These are phyloP conservation scores for Epichloe sibirici DNA, from an alignment of 2,329 filamentous ascomycete genomes.

Conservation along the genomic window DNA sequence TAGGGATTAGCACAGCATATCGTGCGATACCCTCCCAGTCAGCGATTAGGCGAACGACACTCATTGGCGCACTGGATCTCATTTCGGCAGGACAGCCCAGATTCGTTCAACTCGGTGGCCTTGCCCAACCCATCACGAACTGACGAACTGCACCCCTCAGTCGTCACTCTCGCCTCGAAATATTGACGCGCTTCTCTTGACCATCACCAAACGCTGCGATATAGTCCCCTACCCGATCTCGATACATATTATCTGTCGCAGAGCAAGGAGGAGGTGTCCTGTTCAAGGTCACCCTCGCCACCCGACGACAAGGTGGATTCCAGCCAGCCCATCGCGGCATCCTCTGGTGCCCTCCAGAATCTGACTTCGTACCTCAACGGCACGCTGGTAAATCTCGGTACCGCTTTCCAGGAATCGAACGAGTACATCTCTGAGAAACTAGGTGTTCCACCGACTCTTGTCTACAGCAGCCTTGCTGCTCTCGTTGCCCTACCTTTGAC, in stretches of 20 bases:
- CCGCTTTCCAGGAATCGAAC: slow-evolving; percentile 34
- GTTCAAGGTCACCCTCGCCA: slow-evolving; percentile 21
- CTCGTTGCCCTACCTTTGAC: slow-evolving; percentile 37
- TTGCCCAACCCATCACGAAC: background rate
- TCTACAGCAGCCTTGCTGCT: slow-evolving; percentile 39
- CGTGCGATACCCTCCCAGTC: background rate
- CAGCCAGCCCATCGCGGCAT: slow-evolving; percentile 43
- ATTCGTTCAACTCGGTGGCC: background rate
- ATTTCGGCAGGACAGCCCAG: background rate
- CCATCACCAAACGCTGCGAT: background rate
- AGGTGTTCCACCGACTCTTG: slow-evolving; percentile 34
- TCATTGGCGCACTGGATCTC: background rate
- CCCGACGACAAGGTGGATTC: slow-evolving; percentile 49
- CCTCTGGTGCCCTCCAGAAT: slow-evolving; percentile 50
- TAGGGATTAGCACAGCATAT: background rate
- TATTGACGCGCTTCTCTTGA: background rate
- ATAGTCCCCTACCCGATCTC: background rate
- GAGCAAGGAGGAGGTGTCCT: slow-evolving; percentile 20
- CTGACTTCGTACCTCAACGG: slow-evolving; percentile 45
- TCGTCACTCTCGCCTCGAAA: background rate
- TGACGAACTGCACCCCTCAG: background rate
- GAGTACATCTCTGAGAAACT: slow-evolving; percentile 38
- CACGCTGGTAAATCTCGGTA: slow-evolving; percentile 36
- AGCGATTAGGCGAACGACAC: background rate
- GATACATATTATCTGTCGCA: background rate